Evolutionary conservation across 257 asterid species (phyloP).

Genomic region (Capsicum pubescens): DNA sequence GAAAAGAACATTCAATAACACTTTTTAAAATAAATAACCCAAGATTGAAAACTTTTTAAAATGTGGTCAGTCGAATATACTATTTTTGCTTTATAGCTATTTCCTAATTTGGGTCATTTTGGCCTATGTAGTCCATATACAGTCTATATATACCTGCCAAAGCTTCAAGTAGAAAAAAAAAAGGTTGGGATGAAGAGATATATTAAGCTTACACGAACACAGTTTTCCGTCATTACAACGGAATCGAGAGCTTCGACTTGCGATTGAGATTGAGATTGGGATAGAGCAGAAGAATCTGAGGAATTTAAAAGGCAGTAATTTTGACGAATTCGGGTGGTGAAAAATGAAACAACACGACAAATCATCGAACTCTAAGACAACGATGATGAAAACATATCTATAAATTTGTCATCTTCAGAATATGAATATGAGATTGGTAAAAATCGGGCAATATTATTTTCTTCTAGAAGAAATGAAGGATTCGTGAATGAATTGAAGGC

Average conservation of each 20-base stretch:
- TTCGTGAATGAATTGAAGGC: constrained; percentile 10
- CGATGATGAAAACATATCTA: constrained; percentile 44
- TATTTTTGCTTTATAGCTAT: no score
- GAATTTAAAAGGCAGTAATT: constrained; percentile 56
- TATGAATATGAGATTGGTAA: neutral
- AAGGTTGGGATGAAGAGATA: neutral
- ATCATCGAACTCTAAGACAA: constrained; percentile 47
- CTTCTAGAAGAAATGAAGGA: neutral
- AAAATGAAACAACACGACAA: constrained; percentile 56
- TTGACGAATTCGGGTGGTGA: constrained; percentile 63
- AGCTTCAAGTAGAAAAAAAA: no score
- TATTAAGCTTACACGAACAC: constrained; percentile 61
- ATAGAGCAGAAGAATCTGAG: constrained; percentile 49
- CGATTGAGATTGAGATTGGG: constrained; percentile 39
- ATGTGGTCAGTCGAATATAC: no score
- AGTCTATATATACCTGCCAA: no score
- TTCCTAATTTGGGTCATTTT: no score
- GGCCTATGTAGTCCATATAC: no score
- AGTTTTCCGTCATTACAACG: constrained; percentile 67
- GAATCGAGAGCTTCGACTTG: constrained; percentile 37
- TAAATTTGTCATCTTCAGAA: neutral
- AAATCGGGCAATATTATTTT: neutral
- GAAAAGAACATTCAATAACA: no score
- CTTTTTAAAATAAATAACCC: no score
- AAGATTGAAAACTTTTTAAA: no score